Evolutionary conservation across 2,329 filamentous ascomycete species (phyloP), one percentile per base, ranked within the genome.

Genomic region (Beauveria medogensis): DNA sequence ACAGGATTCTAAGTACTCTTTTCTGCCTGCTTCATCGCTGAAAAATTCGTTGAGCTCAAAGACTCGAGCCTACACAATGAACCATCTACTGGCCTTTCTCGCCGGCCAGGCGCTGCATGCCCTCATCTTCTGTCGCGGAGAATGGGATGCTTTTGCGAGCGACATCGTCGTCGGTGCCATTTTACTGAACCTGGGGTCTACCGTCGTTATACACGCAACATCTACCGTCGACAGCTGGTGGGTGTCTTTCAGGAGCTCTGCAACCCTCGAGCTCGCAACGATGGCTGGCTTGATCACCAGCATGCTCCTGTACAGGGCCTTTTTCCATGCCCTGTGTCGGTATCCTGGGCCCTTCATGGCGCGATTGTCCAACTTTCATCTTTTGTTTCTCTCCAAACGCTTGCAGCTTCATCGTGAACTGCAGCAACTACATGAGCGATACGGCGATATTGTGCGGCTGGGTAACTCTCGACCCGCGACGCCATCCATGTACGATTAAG

Each of bases 361-460:
- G 18, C 64, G 66, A 5, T 51, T 69, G n/a, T 70, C 66, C 6
- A 70, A 69, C 14, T 63, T 64, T 3, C 67, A 67, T 47, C 57
- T 67, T 7, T 69, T 69, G 1, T 62, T 47, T 4, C 65, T 66
- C 7, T 63, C 63, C 5, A 68, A 65, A 62, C 65, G 66, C 2
- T 37, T 66, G 1, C 69, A 66, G 3, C 62, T 69, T 2, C 69
- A 63, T 47, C 47, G 65, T 5, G 69, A 73, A 40, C 52, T 71
- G 24, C 65, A 68, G 50, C 41, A 66, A 14, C 64, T 72, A 2
- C 69, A 73, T 51, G 54, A 59, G 2, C 57, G 65, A 9, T 71
- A 73, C 24, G 71, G 70, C 0, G 69, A 70, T 47, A 66, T 73
- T 58, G 69, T 72, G 16, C 64, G 69, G 22, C 58, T 69, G 5